Conservation (phyloP, 192 early-diverging fungal genomes). For the Coemansia sp. region DNA sequence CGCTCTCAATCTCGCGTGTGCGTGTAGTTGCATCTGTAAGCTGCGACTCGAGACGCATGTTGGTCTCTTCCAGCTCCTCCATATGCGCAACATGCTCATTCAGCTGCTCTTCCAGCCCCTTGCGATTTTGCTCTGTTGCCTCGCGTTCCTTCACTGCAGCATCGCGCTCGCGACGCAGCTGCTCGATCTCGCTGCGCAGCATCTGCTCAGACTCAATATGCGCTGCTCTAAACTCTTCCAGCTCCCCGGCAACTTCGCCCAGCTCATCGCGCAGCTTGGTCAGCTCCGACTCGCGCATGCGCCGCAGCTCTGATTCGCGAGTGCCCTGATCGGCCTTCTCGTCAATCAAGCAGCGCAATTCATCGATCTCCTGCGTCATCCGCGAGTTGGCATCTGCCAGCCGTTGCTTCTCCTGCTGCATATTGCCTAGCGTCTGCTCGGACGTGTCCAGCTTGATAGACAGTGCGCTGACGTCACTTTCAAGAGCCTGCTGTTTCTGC, state of each 20-base stretch:
- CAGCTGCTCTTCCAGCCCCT: constrained; percentile 31
- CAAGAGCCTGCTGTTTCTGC: constrained; percentile 32
- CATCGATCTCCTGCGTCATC: constrained; percentile 55
- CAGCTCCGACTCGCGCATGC: constrained; percentile 61
- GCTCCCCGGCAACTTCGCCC: constrained; percentile 38
- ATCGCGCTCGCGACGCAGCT: constrained; percentile 50
- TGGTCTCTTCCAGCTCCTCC: constrained; percentile 44
- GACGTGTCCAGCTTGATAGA: constrained; percentile 61
- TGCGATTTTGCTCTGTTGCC: constrained; percentile 9
- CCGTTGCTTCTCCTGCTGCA: constrained; percentile 40
- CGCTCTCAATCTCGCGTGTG: constrained; percentile 27
- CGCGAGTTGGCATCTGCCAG: constrained; percentile 35
- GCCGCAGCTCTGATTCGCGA: constrained; percentile 57
- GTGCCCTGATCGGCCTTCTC: constrained; percentile 62
- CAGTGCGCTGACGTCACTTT: constrained; percentile 23
- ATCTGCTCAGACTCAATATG: constrained; percentile 48
- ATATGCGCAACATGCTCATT: constrained; percentile 35
- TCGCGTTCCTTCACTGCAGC: constrained; percentile 19
- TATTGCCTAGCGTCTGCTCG: constrained; percentile 36
- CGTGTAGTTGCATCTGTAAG: constrained; percentile 22
- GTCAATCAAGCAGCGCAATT: constrained; percentile 54
- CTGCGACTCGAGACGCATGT: constrained; percentile 37
- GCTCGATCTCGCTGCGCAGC: constrained; percentile 55
- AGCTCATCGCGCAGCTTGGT: constrained; percentile 56
- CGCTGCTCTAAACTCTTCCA: constrained; percentile 56